Conservation (phyloP, 306 rosid species). For the Medicago lupulina region DNA sequence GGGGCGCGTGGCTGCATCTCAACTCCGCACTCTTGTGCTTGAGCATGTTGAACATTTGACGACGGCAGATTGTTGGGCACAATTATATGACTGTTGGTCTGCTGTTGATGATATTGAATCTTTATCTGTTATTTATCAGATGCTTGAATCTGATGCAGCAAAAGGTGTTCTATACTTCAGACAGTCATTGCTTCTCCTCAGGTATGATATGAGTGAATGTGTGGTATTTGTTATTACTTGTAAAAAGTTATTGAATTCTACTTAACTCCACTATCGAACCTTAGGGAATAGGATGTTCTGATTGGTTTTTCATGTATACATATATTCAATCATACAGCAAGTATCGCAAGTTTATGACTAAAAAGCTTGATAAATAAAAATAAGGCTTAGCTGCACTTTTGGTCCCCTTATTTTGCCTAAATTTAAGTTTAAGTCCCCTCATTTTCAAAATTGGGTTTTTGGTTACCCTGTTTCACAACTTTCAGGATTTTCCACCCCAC, state of each 20-base stretch:
- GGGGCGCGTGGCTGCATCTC: constrained; percentile 80
- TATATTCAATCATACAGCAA: constrained; percentile 2
- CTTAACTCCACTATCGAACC: not conserved
- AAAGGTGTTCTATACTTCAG: constrained; percentile 92
- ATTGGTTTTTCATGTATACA: constrained; percentile 1
- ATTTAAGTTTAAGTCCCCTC: no score
- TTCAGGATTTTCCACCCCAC: no score
- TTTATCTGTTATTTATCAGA: constrained; percentile 87
- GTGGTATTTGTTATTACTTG: not conserved
- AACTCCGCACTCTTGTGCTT: constrained; percentile 79
- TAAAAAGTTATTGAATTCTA: not conserved
- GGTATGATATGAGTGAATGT: constrained; percentile 54
- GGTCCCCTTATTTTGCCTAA: no score
- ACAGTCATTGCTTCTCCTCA: constrained; percentile 93
- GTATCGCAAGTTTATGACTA: not conserved
- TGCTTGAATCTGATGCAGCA: constrained; percentile 91
- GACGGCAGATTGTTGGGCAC: constrained; percentile 91
- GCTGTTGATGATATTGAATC: constrained; percentile 92
- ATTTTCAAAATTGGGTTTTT: no score
- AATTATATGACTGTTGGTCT: constrained; percentile 90
- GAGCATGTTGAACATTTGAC: constrained; percentile 94
- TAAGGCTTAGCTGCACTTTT: not conserved
- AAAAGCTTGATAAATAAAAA: constrained; percentile 5
- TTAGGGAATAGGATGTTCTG: constrained; percentile 6
- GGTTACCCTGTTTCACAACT: no score